Base-by-base conservation (phyloP, 495 filamentous ascomycete species). In the Penicillium goetzii region DNA sequence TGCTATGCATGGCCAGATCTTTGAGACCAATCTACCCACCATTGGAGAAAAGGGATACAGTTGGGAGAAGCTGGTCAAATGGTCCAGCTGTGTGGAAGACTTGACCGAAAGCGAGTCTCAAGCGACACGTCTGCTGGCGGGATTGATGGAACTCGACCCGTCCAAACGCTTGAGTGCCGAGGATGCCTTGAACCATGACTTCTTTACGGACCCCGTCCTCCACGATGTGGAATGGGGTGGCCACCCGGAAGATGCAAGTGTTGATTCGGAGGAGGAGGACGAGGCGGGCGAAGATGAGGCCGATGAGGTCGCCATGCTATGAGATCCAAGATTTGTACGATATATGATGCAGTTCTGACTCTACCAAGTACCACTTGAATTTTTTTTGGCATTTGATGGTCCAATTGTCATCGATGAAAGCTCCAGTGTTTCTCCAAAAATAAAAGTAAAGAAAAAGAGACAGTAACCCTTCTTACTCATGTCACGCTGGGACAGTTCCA, bases 11-110 rank as follows among this genome's bases (percentile, higher is more conserved):
- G 95, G 94, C 0, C 84, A 88, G 58, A 83, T 96, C 19, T 93
- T 97, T 65, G 92, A 98, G 69, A 92, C 91, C 5, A 96, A 86
- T 38, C 91, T 99, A 47, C 92, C 92, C 1, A 97, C 92, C 0
- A 90, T 98, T 62, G 92, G 91, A 21, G 87, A 89, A 61, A 84
- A 85, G 41, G 95, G 95, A 2, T 93, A 95, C 70, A 87, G 85
- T 12, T 85, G 97, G 62, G 91, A 97, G 78, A 94, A 96, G 76
- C 91, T 99, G 62, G 86, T 99, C 58, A 83, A 97, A 58, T 99
- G 95, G 95, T 92, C 92, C 43, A 92, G 79, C 60, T 82, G 80
- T 43, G 76, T 81, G 15, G 78, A 81, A 57, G 78, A 80, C 36
- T 60, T 82, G 62, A 82, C 78, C 4, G 78, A 80, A 59, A 80